These are phyloP conservation scores for Tetrahymena malaccensis DNA, from an alignment of 73 alveolate species.

Conservation along the genomic window DNA sequence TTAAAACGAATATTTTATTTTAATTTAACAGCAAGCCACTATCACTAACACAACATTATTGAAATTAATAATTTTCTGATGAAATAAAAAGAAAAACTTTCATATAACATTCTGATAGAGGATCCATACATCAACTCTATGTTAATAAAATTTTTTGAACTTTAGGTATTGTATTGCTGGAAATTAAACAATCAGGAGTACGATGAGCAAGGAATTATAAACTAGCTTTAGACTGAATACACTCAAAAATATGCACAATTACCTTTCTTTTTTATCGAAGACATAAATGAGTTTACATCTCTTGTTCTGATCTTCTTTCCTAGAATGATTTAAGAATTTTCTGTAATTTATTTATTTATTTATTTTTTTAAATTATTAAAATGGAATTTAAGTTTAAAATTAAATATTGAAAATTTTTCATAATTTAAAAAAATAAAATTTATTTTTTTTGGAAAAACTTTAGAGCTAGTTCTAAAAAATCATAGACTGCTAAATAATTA, in stretches of 20 bases:
- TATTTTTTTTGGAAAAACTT: neutral
- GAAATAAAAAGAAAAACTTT: neutral
- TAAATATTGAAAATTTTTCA: no score
- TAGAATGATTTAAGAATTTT: neutral
- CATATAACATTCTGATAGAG: neutral
- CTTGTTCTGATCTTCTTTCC: neutral
- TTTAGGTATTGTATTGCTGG: neutral
- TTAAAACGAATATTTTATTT: neutral
- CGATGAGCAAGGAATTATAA: neutral
- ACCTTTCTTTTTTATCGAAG: neutral
- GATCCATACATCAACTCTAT: neutral
- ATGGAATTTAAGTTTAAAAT: no score
- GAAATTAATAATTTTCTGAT: neutral
- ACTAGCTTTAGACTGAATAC: neutral
- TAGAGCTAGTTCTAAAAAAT: neutral
- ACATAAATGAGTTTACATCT: neutral
- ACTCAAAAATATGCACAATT: neutral
- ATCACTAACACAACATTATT: neutral
- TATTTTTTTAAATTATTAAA: neutral
- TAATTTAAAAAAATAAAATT: no score
- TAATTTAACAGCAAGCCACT: neutral
- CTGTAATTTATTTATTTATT: neutral
- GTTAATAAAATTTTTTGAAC: neutral
- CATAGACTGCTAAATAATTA: neutral
- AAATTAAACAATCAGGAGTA: neutral